A percentile compares a stretch with the other conserved stretches of the same genome.
Evolutionary conservation across 805 yeast genomes (phyloP).

Genomic region (Yamadazyma insecticola): DNA sequence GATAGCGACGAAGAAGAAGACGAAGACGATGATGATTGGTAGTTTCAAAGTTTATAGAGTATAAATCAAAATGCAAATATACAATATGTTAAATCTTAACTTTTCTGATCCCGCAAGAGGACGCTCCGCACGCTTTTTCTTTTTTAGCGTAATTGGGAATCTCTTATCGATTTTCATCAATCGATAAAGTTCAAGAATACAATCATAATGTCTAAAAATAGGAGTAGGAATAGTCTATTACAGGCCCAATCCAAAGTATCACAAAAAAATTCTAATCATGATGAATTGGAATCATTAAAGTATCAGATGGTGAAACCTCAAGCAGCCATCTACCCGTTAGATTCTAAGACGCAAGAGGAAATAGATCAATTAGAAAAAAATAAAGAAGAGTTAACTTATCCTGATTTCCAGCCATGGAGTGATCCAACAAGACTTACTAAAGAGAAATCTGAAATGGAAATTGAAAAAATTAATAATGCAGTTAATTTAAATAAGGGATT

Average conservation of each 20-base stretch:
- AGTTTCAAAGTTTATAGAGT: slow-evolving; percentile 1
- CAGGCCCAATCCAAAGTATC: slow-evolving; percentile 17
- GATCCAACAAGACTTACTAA: slow-evolving; percentile 37
- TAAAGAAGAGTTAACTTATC: slow-evolving; percentile 35
- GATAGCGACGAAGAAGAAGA: slow-evolving; percentile 70
- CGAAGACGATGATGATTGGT: slow-evolving; percentile 40
- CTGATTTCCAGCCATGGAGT: slow-evolving; percentile 72
- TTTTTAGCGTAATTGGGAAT: neutral
- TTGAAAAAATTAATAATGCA: slow-evolving; percentile 45
- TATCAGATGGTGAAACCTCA: slow-evolving; percentile 33
- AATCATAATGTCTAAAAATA: slow-evolving; percentile 20
- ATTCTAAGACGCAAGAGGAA: slow-evolving; percentile 7
- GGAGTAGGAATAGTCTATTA: slow-evolving; percentile 24
- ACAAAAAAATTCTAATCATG: slow-evolving; percentile 15
- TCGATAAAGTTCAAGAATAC: neutral
- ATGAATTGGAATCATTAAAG: slow-evolving; percentile 31
- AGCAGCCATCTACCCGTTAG: slow-evolving; percentile 29
- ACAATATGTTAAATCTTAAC: too few relatives aligned
- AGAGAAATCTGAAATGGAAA: slow-evolving; percentile 38
- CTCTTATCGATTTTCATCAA: neutral
- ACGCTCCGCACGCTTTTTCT: neutral
- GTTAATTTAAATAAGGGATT: slow-evolving; percentile 64
- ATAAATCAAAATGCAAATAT: too few relatives aligned
- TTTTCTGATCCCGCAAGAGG: too few relatives aligned
- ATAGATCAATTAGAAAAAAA: neutral